Percentiles rank a stretch among this genome's conserved stretches.
These are phyloP conservation scores for Suhomyces panamericanus DNA, from an alignment of 1,139 yeast genomes.

Conservation along the genomic window DNA sequence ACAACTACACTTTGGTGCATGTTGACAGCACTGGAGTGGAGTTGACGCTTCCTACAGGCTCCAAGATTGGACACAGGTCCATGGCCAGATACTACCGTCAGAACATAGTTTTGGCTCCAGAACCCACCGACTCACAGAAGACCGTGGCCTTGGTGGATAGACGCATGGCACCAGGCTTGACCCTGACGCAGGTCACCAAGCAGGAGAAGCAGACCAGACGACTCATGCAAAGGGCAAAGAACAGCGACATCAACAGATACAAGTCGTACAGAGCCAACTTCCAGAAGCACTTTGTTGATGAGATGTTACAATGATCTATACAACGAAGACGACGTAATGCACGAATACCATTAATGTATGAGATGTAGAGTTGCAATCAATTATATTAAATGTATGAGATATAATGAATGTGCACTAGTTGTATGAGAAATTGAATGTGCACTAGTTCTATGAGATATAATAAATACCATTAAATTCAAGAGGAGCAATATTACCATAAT, in stretches of 20 bases:
- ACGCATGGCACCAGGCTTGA: conserved; percentile 43
- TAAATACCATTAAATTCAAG: no score
- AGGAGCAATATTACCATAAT: no score
- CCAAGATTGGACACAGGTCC: conserved; percentile 49
- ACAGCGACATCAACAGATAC: conserved; percentile 27
- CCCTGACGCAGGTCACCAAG: conserved; percentile 29
- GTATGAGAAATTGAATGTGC: no score
- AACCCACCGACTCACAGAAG: conserved; percentile 28
- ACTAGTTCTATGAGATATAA: no score
- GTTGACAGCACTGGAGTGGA: conserved; percentile 45
- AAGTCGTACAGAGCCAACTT: conserved; percentile 33
- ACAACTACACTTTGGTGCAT: conserved; percentile 35
- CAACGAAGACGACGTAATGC: background rate
- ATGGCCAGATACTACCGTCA: conserved; percentile 48
- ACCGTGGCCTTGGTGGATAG: conserved; percentile 44
- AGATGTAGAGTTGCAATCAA: background rate
- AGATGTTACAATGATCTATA: conserved; percentile 22
- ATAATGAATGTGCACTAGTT: no score
- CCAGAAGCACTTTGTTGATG: conserved; percentile 43
- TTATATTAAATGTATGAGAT: no score
- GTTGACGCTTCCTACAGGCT: conserved; percentile 49
- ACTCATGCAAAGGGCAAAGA: conserved; percentile 27
- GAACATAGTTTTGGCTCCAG: conserved; percentile 30
- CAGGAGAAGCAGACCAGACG: conserved; percentile 37
- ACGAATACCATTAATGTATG: background rate